These are phyloP conservation scores for Boletus eberwhitei DNA, from an alignment of 768 basidiomycete species.

Conservation along the genomic window DNA sequence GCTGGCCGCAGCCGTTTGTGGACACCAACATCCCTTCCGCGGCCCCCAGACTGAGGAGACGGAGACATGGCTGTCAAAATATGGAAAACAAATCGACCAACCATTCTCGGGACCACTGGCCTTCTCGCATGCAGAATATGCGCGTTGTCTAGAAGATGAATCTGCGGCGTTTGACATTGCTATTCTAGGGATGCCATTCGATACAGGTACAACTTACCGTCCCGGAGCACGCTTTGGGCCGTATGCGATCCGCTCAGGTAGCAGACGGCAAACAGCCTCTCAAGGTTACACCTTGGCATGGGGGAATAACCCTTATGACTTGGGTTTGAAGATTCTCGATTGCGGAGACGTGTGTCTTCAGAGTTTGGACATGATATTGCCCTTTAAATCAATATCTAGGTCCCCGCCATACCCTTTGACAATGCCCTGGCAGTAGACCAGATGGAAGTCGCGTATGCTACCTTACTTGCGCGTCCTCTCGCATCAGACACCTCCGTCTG, in stretches of 20 bases:
- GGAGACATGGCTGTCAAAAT: conserved; percentile 65
- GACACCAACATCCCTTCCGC: conserved; percentile 16
- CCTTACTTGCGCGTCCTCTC: conserved; percentile 60
- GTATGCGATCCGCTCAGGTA: conserved; percentile 77
- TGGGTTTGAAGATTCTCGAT: conserved; percentile 62
- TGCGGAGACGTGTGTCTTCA: conserved; percentile 67
- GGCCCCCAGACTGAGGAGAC: conserved; percentile 1
- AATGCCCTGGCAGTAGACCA: conserved; percentile 81
- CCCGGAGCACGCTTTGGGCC: conserved; percentile 85
- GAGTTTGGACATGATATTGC: not conserved
- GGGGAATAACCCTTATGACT: conserved; percentile 61
- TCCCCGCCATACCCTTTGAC: conserved; percentile 78
- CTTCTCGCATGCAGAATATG: conserved; percentile 80
- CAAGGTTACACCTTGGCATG: conserved; percentile 71
- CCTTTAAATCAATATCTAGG: conserved; percentile 35
- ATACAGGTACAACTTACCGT: conserved; percentile 56
- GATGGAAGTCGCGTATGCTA: conserved; percentile 82
- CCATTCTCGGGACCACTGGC: conserved; percentile 76
- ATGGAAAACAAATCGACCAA: conserved; percentile 71
- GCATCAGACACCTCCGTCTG: conserved; percentile 22
- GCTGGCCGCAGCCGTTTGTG: not conserved
- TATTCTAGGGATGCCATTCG: conserved; percentile 77
- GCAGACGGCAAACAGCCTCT: conserved; percentile 58
- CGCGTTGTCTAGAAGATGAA: conserved; percentile 23
- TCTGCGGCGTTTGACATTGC: conserved; percentile 51